A percentile compares a stretch with the other conserved stretches of the same genome.
phyloP scores from a whole-genome alignment of 2,329 filamentous ascomycete genomes.

The Ceratocystis smalleyi region DNA sequence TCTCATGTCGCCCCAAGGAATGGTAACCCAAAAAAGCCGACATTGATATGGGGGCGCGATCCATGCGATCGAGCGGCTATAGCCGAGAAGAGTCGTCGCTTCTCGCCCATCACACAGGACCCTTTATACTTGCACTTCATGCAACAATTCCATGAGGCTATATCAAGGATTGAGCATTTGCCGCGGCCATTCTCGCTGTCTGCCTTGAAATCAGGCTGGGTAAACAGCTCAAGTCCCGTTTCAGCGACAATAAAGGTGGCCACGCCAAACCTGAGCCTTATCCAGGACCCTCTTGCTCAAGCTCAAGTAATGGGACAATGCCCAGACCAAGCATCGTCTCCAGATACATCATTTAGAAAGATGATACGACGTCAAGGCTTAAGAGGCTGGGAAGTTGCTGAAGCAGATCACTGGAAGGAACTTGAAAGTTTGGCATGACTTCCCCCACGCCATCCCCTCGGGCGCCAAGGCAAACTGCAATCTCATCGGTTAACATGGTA shows the following conservation, averaged over 20 bases:
- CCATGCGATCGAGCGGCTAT: conserved; percentile 4
- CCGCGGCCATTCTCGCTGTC: not conserved
- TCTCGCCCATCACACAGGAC: not conserved
- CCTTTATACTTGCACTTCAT: not conserved
- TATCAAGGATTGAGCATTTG: not conserved
- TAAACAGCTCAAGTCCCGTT: not conserved
- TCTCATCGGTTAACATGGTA: not conserved
- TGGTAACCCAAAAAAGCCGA: not conserved
- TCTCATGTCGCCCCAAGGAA: not conserved
- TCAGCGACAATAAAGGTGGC: too few species aligned
- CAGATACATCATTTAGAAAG: not conserved
- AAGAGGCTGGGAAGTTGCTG: not conserved
- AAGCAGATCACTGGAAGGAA: conserved; percentile 8
- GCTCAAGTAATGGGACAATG: not conserved
- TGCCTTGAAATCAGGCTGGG: not conserved
- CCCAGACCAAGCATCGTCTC: not conserved
- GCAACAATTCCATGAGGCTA: not conserved
- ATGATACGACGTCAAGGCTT: not conserved
- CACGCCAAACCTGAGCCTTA: not conserved
- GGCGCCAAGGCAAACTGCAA: not conserved
- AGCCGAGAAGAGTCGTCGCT: not conserved
- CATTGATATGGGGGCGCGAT: conserved; percentile 7
- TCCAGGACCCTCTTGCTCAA: not conserved
- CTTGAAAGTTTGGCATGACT: not conserved
- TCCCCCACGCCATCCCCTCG: not conserved